Evolutionary conservation across 495 filamentous ascomycete species (phyloP), one percentile per base, ranked within the genome.

Genomic region (Friedmanniomyces endolithicus): DNA sequence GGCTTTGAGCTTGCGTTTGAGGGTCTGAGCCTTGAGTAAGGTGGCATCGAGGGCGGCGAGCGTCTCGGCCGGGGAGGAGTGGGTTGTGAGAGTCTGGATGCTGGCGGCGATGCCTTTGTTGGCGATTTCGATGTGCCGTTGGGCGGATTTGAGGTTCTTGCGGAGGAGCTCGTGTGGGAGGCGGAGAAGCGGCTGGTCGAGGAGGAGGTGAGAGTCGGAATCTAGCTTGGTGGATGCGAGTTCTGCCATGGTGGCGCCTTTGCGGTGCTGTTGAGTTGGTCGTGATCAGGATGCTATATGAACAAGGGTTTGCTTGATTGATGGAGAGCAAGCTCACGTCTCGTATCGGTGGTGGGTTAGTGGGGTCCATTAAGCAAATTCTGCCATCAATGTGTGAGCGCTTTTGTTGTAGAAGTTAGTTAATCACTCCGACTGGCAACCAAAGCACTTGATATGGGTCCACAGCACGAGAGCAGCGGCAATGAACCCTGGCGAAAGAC

Each of bases 131-230:
- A 94, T 78, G 53, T 79, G 71, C 57, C 84, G 79, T 64, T 94
- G 92, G 19, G 88, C 83, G 0, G 81, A 78, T 64, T 95, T 94
- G 72, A 96, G 90, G 67, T 94, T 97, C 65, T 87, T 85, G 51
- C 92, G 85, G 40, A 87, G 80, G 51, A 97, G 81, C 68, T 96
- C 90, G 67, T 88, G 80, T 20, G 92, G 92, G 3, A 96, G 76
- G 20, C 88, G 85, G 61, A 98, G 84, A 57, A 96, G 87, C 23
- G 92, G 85, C 80, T 97, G 90, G 68, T 98, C 92, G 61, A 88
- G 71, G 50, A 87, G 77, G 47, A 87, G 72, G 60, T 88, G 84
- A 57, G 74, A 78, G 67, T 87, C 84, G 11, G 83, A 74, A 65
- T 87, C 84, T 53, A 89, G 76, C 71, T 86, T 84, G 37, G 75